A percentile compares a stretch with the other conserved stretches of the same genome.
Conservation (phyloP, 2,329 filamentous ascomycete genomes). For the Colletotrichum sansevieriae region DNA sequence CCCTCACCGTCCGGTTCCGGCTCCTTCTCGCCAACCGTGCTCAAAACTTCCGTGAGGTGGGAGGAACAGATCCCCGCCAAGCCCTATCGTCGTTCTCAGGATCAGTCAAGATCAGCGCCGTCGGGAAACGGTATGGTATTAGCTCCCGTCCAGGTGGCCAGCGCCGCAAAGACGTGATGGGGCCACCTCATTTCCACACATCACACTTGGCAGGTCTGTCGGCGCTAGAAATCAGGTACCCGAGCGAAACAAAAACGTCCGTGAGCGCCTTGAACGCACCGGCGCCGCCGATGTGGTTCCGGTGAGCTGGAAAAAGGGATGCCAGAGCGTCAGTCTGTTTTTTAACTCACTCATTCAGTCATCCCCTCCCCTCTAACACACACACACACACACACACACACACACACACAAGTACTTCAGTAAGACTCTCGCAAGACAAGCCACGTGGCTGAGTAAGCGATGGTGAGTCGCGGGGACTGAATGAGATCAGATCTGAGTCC, state of each 20-base stretch:
- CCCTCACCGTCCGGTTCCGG: background rate
- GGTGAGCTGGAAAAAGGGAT: background rate
- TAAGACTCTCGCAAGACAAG: background rate
- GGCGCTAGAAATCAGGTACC: constrained; percentile 15
- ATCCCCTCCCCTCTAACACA: background rate
- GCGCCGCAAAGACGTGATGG: background rate
- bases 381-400: too few species aligned
- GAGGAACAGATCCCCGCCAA: constrained; percentile 5
- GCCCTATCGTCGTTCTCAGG: background rate
- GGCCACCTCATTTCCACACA: constrained; percentile 20
- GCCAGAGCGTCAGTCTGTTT: background rate
- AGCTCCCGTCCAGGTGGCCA: background rate
- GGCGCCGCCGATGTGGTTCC: background rate
- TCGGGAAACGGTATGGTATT: background rate
- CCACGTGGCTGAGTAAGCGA: constrained; percentile 5
- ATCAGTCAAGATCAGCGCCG: constrained; percentile 8
- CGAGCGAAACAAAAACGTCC: background rate
- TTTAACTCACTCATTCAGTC: background rate
- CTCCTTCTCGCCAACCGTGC: background rate
- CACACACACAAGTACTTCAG: too few species aligned
- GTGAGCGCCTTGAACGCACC: background rate
- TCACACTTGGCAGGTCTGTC: background rate
- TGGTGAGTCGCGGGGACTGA: background rate
- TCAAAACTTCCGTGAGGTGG: constrained; percentile 12
- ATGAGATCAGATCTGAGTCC: background rate